Evolutionary conservation across 2,329 filamentous ascomycete species (phyloP).

Genomic region (Aspergillus hiratsukae): DNA sequence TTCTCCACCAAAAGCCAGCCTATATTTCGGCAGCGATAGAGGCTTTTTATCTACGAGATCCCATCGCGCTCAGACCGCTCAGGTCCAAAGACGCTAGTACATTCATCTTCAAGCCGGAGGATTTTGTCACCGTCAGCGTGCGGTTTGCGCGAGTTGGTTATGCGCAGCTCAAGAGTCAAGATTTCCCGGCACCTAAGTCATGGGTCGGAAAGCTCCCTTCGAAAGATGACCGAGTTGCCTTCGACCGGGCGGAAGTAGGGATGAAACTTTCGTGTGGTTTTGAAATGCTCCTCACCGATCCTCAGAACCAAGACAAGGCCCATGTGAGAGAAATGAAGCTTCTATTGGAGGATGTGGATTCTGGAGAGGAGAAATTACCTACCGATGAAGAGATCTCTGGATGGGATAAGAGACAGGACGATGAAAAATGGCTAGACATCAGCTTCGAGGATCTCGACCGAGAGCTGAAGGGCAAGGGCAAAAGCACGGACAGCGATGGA

Average conservation of each 20-base stretch:
- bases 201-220: conserved; percentile 46
- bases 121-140: conserved; percentile 74
- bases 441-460: conserved; percentile 83
- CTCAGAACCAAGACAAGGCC: conserved; percentile 63
- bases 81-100: conserved; percentile 50
- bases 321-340: conserved; percentile 71
- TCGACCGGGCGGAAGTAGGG: conserved; percentile 59
- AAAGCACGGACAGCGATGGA: conserved; percentile 19
- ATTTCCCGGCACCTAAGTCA: conserved; percentile 63
- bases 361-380: conserved; percentile 68
- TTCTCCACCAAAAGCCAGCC: conserved; percentile 70
- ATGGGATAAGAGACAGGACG: conserved; percentile 72
- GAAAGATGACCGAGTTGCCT: conserved; percentile 42
- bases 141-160: conserved; percentile 85
- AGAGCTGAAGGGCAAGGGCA: conserved; percentile 62
- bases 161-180: conserved; percentile 83
- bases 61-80: conserved; percentile 67
- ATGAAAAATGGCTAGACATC: conserved; percentile 89
- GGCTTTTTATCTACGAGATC: conserved; percentile 86
- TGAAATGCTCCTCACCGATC: conserved; percentile 73
- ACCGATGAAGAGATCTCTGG: conserved; percentile 64
- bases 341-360: conserved; percentile 68
- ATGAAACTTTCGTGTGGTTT: conserved; percentile 91
- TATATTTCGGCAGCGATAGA: conserved; percentile 81
- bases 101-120: conserved; percentile 66